Evolutionary conservation across 2,329 filamentous ascomycete genomes (phyloP).

Genomic region (Penicillium sp.): DNA sequence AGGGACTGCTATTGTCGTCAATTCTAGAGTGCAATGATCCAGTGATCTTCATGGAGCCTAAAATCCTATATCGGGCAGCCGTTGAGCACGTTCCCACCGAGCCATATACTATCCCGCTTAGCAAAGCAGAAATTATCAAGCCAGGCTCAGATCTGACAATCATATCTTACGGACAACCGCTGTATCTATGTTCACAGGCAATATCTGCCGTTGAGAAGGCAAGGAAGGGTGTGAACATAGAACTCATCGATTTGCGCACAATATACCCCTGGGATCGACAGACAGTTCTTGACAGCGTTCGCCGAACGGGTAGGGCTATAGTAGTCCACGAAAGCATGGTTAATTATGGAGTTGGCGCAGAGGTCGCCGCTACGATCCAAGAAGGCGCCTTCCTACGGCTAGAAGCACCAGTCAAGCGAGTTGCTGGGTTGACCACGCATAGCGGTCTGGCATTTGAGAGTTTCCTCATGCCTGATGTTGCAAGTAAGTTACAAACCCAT

Average conservation of each 20-base stretch:
- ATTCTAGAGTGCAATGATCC: constrained; percentile 77
- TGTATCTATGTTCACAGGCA: constrained; percentile 78
- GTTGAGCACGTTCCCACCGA: constrained; percentile 85
- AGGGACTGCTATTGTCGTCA: constrained; percentile 73
- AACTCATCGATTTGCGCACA: constrained; percentile 83
- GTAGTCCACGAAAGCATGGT: constrained; percentile 92
- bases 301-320: constrained; percentile 79
- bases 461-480: constrained; percentile 79
- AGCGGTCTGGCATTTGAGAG: constrained; percentile 74
- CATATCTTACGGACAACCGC: constrained; percentile 81
- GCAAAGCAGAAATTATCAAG: constrained; percentile 80
- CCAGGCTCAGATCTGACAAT: constrained; percentile 76
- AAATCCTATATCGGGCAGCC: constrained; percentile 84
- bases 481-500: constrained; percentile 59
- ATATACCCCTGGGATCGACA: constrained; percentile 89
- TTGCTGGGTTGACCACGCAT: constrained; percentile 88
- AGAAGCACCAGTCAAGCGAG: constrained; percentile 78
- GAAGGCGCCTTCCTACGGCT: constrained; percentile 79
- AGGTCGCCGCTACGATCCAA: constrained; percentile 84
- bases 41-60: constrained; percentile 90
- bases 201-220: constrained; percentile 73
- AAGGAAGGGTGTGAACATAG: constrained; percentile 65
- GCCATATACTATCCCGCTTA: constrained; percentile 77
- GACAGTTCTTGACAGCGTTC: constrained; percentile 75
- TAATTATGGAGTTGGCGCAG: constrained; percentile 83